Percentiles rank a stretch among this genome's conserved stretches.
Conservation (phyloP, 2,329 filamentous ascomycete species). For the Diaporthe sp. region DNA sequence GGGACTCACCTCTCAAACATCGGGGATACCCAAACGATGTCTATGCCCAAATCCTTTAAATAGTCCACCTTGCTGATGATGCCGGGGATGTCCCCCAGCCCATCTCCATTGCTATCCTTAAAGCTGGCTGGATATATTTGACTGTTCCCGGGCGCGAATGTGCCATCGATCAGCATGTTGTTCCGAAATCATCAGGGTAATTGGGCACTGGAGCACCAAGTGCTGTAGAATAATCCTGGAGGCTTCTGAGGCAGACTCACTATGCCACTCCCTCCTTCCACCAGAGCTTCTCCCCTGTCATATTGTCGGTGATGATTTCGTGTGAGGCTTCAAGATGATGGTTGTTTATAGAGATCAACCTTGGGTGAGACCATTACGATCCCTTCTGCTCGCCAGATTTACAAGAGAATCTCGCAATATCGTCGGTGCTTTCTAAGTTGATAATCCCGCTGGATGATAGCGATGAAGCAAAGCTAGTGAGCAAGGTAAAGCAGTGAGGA, state of each 20-base stretch:
- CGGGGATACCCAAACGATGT: constrained; percentile 61
- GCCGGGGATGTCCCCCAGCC: constrained; percentile 65
- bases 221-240: not conserved
- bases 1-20: constrained; percentile 43
- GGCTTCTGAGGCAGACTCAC: constrained; percentile 24
- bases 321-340: not conserved
- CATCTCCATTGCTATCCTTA: constrained; percentile 67
- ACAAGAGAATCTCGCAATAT: not conserved
- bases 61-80: constrained; percentile 68
- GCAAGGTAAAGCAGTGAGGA: not conserved
- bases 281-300: constrained; percentile 34
- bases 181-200: not conserved
- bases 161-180: not conserved
- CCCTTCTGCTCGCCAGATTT: not conserved
- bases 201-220: not conserved
- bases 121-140: constrained; percentile 70
- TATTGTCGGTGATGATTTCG: not conserved
- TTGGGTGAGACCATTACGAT: not conserved
- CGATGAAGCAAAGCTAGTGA: not conserved
- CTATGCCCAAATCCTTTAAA: constrained; percentile 61
- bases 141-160: constrained; percentile 11
- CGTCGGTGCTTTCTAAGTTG: not conserved
- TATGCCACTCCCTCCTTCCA: constrained; percentile 40
- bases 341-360: not conserved
- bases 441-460: not conserved